These are phyloP conservation scores for Periconia sp. DNA, from an alignment of 2,329 filamentous ascomycete genomes.

Conservation along the genomic window DNA sequence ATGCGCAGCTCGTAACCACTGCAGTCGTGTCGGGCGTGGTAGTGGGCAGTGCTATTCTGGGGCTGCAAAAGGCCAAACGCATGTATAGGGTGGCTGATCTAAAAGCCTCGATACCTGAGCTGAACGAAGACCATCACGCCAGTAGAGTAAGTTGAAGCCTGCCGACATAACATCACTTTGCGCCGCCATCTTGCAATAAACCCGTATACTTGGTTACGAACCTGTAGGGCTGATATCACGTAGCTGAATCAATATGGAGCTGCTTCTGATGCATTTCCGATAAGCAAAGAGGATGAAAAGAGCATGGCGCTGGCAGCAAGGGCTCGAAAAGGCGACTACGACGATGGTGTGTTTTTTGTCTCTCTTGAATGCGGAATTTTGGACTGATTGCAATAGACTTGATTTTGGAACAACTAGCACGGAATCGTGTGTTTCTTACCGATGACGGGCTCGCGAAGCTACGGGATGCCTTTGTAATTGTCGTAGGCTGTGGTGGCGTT, in stretches of 20 bases:
- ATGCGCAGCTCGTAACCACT: slow-evolving; percentile 68
- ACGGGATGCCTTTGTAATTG: slow-evolving; percentile 77
- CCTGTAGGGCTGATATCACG: slow-evolving; percentile 12
- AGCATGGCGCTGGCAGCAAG: slow-evolving; percentile 60
- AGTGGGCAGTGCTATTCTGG: slow-evolving; percentile 57
- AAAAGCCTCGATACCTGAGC: slow-evolving; percentile 63
- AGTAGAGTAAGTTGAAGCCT: slow-evolving; percentile 54
- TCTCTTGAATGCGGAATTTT: slow-evolving; percentile 2
- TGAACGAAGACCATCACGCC: slow-evolving; percentile 54
- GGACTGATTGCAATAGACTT: slow-evolving; percentile 60
- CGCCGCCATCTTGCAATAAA: neutral
- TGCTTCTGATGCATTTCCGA: slow-evolving; percentile 46
- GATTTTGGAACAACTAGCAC: slow-evolving; percentile 89
- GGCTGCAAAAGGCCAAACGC: slow-evolving; percentile 58
- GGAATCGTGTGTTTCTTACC: slow-evolving; percentile 88
- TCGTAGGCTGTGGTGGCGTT: slow-evolving; percentile 93
- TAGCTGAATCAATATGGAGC: slow-evolving; percentile 65
- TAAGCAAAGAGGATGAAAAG: slow-evolving; percentile 58
- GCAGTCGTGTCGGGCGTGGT: slow-evolving; percentile 60
- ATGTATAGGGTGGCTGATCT: slow-evolving; percentile 59
- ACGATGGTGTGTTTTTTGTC: slow-evolving; percentile 54
- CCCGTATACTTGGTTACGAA: too few species aligned
- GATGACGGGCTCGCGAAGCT: slow-evolving; percentile 79
- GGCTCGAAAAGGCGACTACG: slow-evolving; percentile 65
- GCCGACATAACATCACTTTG: neutral